These are phyloP conservation scores for Termitomyces sp. DNA, from an alignment of 768 basidiomycete species.

Conservation along the genomic window DNA sequence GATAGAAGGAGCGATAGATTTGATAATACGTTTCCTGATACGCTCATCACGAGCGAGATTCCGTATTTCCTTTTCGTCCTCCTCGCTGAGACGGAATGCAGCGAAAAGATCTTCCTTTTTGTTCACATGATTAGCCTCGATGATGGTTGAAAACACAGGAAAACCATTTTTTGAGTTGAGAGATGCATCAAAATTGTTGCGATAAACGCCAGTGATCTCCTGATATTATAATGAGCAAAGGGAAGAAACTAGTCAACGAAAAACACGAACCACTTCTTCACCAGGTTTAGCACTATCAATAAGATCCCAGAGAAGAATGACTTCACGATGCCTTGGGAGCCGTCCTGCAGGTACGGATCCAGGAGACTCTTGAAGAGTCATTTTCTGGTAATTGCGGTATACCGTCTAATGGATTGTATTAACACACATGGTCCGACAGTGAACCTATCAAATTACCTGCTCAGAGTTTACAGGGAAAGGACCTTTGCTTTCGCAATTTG, in stretches of 20 bases:
- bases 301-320: slow-evolving; percentile 94
- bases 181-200: slow-evolving; percentile 98
- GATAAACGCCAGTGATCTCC: slow-evolving; percentile 98
- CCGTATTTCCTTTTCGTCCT: slow-evolving; percentile 92
- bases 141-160: slow-evolving; percentile 97
- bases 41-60: slow-evolving; percentile 85
- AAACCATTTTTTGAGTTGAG: slow-evolving; percentile 99
- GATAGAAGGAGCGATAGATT: slow-evolving; percentile 97
- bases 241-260: not conserved
- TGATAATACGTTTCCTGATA: slow-evolving; percentile 95
- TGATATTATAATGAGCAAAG: slow-evolving; percentile 25
- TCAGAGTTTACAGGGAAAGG: slow-evolving; percentile 97
- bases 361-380: slow-evolving; percentile 97
- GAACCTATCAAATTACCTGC: slow-evolving; percentile 49
- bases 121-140: slow-evolving; percentile 98
- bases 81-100: slow-evolving; percentile 95
- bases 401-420: slow-evolving; percentile 58
- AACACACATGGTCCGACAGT: too few relatives aligned
- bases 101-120: slow-evolving; percentile 99
- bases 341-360: slow-evolving; percentile 98
- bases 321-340: slow-evolving; percentile 93
- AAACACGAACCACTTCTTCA: slow-evolving; percentile 81
- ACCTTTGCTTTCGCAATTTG: slow-evolving; percentile 90
- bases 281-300: slow-evolving; percentile 98
- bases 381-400: slow-evolving; percentile 97